Evolutionary conservation across 2,329 filamentous ascomycete species (phyloP).

Genomic region (Nothophaeocryptopus gaeumannii): DNA sequence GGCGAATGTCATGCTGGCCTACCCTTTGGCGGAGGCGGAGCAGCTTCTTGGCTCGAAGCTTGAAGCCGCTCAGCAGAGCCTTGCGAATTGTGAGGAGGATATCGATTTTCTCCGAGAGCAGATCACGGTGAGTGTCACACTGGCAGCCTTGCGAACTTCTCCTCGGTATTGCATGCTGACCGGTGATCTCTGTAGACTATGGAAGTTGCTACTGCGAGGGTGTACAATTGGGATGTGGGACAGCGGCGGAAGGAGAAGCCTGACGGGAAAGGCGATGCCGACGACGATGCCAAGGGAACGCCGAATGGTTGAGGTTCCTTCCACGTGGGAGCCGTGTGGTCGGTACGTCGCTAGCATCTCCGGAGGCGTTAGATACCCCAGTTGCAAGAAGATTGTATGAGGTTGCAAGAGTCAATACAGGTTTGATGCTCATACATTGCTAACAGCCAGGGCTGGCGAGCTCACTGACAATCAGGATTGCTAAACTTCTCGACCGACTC

Average conservation of each 20-base stretch:
- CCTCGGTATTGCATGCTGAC: conserved; percentile 9
- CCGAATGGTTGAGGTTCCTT: too few species aligned
- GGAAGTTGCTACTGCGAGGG: conserved; percentile 90
- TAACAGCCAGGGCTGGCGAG: too few species aligned
- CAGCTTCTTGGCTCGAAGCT: conserved; percentile 74
- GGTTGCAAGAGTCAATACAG: too few species aligned
- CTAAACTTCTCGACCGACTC: too few species aligned
- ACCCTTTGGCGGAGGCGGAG: conserved; percentile 85
- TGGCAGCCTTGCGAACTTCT: not conserved
- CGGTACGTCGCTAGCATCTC: too few species aligned
- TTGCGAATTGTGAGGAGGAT: conserved; percentile 92
- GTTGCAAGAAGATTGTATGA: too few species aligned
- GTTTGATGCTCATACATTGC: too few species aligned
- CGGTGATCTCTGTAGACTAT: conserved; percentile 65
- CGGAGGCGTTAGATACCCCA: too few species aligned
- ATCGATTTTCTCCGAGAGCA: conserved; percentile 93
- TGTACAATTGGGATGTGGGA: conserved; percentile 99
- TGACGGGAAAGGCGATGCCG: too few species aligned
- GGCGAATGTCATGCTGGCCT: conserved; percentile 97
- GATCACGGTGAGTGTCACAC: conserved; percentile 70
- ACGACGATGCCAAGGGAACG: too few species aligned
- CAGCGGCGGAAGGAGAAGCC: conserved; percentile 86
- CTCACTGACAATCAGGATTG: too few species aligned
- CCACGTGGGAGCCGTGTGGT: too few species aligned
- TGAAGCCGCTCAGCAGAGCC: conserved; percentile 71